These are phyloP conservation scores for Verticillium zaregamsianum DNA, from an alignment of 2,329 filamentous ascomycete species.

Conservation along the genomic window DNA sequence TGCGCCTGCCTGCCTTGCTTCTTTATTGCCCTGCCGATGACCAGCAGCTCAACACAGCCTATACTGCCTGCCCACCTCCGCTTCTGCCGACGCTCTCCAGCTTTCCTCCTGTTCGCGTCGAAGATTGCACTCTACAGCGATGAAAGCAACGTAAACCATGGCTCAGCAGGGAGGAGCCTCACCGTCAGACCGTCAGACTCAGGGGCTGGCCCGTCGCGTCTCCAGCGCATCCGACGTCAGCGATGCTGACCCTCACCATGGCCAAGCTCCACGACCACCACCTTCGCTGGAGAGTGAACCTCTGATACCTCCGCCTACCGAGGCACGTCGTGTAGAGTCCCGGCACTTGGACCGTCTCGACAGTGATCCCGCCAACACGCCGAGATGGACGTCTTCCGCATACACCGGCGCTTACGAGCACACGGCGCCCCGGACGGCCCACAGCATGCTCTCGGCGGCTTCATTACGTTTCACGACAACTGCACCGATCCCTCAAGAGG, in stretches of 20 bases:
- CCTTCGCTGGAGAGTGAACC: neutral
- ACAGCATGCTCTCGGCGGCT: neutral
- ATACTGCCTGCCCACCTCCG: neutral
- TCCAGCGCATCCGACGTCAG: neutral
- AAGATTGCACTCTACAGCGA: neutral
- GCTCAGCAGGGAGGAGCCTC: neutral
- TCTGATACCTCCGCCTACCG: neutral
- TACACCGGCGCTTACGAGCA: neutral
- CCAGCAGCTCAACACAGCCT: neutral
- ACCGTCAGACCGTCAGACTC: neutral
- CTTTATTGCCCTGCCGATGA: neutral
- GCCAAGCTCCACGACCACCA: neutral
- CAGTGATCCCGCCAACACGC: neutral
- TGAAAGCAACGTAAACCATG: neutral
- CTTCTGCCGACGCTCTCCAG: neutral
- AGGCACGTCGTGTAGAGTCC: no score
- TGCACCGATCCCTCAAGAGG: slow-evolving; percentile 20
- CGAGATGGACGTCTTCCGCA: neutral
- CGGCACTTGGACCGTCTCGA: no score
- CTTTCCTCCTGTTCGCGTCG: neutral
- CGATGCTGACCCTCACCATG: neutral
- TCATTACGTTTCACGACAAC: neutral
- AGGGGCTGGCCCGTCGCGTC: neutral
- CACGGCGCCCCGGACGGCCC: neutral
- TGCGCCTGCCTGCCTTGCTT: neutral